Conservation (phyloP, 345 rosid species). For the Gynandropsis gynandra region DNA sequence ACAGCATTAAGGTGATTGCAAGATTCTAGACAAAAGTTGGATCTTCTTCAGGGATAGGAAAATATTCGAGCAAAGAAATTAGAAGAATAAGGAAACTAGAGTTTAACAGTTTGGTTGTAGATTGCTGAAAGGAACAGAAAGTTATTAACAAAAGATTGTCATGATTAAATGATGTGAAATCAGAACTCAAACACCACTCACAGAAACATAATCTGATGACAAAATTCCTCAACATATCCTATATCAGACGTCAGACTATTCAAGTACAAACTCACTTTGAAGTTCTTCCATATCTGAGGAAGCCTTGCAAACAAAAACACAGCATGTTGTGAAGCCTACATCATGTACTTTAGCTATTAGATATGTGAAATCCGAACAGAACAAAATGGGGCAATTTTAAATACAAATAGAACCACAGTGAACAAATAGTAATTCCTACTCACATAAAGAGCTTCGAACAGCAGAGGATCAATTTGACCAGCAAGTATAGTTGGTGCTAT, state of each 20-base stretch:
- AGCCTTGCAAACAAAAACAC: conserved; percentile 85
- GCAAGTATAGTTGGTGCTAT: conserved; percentile 76
- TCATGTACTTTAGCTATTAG: conserved; percentile 8
- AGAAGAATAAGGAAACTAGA: neutral
- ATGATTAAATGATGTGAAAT: neutral
- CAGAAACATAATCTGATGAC: neutral
- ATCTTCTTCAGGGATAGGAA: too few species aligned
- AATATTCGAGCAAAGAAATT: neutral
- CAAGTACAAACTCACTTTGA: conserved; percentile 44
- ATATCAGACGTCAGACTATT: neutral
- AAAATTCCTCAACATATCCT: neutral
- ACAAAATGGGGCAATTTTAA: neutral
- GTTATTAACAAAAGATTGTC: neutral
- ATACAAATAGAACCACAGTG: conserved; percentile 1
- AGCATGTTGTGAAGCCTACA: conserved; percentile 95
- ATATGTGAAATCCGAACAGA: neutral
- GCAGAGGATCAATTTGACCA: conserved; percentile 70
- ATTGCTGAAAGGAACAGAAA: conserved; percentile 2
- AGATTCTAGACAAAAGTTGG: too few species aligned
- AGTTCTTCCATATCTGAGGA: conserved; percentile 91
- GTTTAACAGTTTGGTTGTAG: neutral
- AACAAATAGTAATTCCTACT: conserved; percentile 21
- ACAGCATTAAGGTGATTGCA: too few species aligned
- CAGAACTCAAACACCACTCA: conserved; percentile 1
- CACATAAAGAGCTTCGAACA: conserved; percentile 91